A percentile compares a stretch with the other conserved stretches of the same genome.
Conservation (phyloP, 208 protist species). For the Leishmania gerbilli region DNA sequence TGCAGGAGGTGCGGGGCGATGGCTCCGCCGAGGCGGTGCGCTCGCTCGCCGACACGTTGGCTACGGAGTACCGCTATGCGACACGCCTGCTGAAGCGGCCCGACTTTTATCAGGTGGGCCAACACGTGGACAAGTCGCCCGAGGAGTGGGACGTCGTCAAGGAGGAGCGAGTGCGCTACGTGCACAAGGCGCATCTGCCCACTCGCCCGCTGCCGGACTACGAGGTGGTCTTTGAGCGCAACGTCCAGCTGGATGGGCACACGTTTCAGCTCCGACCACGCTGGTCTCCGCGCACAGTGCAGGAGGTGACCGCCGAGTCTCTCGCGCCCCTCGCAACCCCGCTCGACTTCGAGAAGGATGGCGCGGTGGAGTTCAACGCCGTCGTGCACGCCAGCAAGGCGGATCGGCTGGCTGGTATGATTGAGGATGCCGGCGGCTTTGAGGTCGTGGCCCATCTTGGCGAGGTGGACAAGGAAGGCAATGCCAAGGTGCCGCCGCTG, state of each 20-base stretch:
- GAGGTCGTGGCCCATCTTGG: slow-evolving; percentile 74
- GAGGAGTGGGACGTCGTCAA: slow-evolving; percentile 69
- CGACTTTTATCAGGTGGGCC: slow-evolving; percentile 85
- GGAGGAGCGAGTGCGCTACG: slow-evolving; percentile 51
- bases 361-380: slow-evolving; percentile 56
- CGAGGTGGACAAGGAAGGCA: slow-evolving; percentile 62
- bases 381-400: slow-evolving; percentile 58
- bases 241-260: slow-evolving; percentile 80
- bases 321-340: slow-evolving; percentile 44
- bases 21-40: slow-evolving; percentile 60
- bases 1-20: slow-evolving; percentile 84
- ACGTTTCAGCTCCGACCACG: slow-evolving; percentile 78
- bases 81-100: slow-evolving; percentile 61
- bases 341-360: slow-evolving; percentile 67
- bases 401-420: slow-evolving; percentile 70
- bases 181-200: slow-evolving; percentile 71
- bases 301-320: slow-evolving; percentile 56
- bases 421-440: slow-evolving; percentile 83
- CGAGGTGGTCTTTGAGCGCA: slow-evolving; percentile 84
- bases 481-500: slow-evolving; percentile 49
- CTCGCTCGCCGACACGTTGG: slow-evolving; percentile 72
- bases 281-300: slow-evolving; percentile 81
- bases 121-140: slow-evolving; percentile 68
- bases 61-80: slow-evolving; percentile 76
- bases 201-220: slow-evolving; percentile 75